Evolutionary conservation across 495 filamentous ascomycete genomes (phyloP), one percentile per base, ranked within the genome.

Genomic region (Antarctomyces pellizariae): DNA sequence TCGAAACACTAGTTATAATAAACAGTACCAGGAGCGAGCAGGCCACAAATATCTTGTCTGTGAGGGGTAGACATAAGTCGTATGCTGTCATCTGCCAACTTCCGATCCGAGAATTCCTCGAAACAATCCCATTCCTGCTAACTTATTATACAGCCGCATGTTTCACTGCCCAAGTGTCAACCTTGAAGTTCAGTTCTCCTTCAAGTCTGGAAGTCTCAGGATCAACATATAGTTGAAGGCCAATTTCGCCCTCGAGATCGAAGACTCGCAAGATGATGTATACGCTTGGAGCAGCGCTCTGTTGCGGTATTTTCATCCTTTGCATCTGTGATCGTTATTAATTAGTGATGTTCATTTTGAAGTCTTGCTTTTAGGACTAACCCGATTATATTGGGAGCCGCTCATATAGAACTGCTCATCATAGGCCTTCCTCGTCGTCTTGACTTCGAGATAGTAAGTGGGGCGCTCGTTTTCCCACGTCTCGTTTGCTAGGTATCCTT

Each of bases 361-460:
- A 23, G 16, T 10, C 13, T 24, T 22, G 1, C 10, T 9, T 13
- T 19, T 16, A n/a, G 5, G 11, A 26, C 34, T 18, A 34, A 57
- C 55, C 18, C 36, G 37, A 16, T 37, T 19, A 34, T 50, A 53
- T 38, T 57, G 52, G 10, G 17, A 21, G 8, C 51, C 45, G 36
- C 48, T 53, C 46, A 56, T 52, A 28, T 30, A 58, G 26, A 62
- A 57, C 6, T 43, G 44, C 6, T 39, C 50, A 3, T 33, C 36
- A 15, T 43, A 52, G 7, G 38, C 23, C 13, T 33, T 34, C 5
- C 49, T 50, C 0, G 54, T 58, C 7, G 54, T 33, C 38, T 58
- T 62, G 24, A 62, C 54, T 31, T 58, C 54, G 24, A 59, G 46
- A 26, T 34, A 54, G 32, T 51, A 59, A 10, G 38, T 35, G 7